Evolutionary conservation across 352 stramenopile genomes (phyloP).

Genomic region (Phytophthora kernoviae): DNA sequence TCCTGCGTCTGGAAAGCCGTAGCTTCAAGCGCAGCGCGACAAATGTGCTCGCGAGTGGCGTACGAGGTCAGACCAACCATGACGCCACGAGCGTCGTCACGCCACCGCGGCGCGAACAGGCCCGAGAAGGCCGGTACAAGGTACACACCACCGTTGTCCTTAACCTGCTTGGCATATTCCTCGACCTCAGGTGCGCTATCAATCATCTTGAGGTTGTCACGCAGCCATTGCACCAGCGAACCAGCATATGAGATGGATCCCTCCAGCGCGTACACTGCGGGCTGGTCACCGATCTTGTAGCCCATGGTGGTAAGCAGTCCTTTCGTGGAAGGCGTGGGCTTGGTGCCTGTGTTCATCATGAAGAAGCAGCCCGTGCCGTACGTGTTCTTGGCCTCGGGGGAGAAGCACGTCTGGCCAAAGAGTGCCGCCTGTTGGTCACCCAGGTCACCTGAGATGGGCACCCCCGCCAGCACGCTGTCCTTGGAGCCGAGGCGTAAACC

Average conservation of each 20-base stretch:
- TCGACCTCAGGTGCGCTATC: constrained; percentile 88
- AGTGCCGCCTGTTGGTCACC: constrained; percentile 97
- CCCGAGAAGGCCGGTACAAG: constrained; percentile 98
- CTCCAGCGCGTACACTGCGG: constrained; percentile 97
- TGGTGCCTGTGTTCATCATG: constrained; percentile 98
- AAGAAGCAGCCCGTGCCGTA: constrained; percentile 99
- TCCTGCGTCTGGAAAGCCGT: constrained; percentile 96
- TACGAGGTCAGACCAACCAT: constrained; percentile 97
- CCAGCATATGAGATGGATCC: constrained; percentile 96
- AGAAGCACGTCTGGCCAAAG: constrained; percentile 98
- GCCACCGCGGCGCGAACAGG: constrained; percentile 97
- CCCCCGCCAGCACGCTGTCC: constrained; percentile 74
- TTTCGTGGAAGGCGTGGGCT: constrained; percentile 86
- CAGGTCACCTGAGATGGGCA: constrained; percentile 94
- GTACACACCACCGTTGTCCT: constrained; percentile 97
- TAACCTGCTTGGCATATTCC: constrained; percentile 82
- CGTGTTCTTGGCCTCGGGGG: constrained; percentile 96
- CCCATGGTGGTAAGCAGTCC: constrained; percentile 96
- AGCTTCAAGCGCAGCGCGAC: constrained; percentile 95
- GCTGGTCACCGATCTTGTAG: constrained; percentile 82
- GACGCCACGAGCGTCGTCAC: constrained; percentile 94
- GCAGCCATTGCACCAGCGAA: constrained; percentile 98
- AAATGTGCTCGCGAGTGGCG: constrained; percentile 95
- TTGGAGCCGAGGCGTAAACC: constrained; percentile 73
- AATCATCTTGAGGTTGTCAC: constrained; percentile 98